Conservation (phyloP, 345 rosid species). For the Noccaea caerulescens region DNA sequence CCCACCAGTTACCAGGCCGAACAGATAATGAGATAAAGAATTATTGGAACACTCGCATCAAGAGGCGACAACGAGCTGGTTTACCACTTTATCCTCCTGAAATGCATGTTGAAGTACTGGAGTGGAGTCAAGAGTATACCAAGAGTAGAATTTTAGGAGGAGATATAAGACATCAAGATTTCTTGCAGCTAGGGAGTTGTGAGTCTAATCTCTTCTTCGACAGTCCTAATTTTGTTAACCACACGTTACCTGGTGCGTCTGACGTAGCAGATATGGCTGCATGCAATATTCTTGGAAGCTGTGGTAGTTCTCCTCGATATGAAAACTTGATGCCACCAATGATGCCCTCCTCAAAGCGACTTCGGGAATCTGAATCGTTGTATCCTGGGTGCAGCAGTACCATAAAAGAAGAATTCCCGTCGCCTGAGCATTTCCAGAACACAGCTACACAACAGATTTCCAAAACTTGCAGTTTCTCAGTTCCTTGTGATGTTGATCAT, state of each 20-base stretch:
- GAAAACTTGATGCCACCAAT: constrained; percentile 56
- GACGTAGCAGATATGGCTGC: constrained; percentile 59
- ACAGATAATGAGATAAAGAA: constrained; percentile 98
- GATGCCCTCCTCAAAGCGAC: constrained; percentile 58
- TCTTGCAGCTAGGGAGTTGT: constrained; percentile 56
- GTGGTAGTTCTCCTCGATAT: constrained; percentile 58
- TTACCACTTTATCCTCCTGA: constrained; percentile 97
- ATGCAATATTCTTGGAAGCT: constrained; percentile 55
- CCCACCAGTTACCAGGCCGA: constrained; percentile 83
- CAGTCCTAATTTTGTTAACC: constrained; percentile 53
- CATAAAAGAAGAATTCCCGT: constrained; percentile 53
- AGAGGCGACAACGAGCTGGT: constrained; percentile 91
- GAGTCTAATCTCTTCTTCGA: constrained; percentile 73
- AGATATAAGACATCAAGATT: constrained; percentile 51
- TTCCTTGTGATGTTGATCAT: constrained; percentile 59
- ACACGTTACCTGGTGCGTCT: constrained; percentile 56
- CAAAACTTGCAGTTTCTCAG: constrained; percentile 50
- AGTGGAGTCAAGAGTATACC: constrained; percentile 57
- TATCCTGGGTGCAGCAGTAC: constrained; percentile 51
- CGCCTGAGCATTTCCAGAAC: constrained; percentile 57
- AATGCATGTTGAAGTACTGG: constrained; percentile 56
- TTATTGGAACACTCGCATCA: constrained; percentile 96
- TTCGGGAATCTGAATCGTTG: constrained; percentile 57
- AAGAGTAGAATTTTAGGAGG: constrained; percentile 43
- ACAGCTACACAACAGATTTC: constrained; percentile 47